phyloP scores from a whole-genome alignment of 495 filamentous ascomycete species.

The Penicillium subrubescens region DNA sequence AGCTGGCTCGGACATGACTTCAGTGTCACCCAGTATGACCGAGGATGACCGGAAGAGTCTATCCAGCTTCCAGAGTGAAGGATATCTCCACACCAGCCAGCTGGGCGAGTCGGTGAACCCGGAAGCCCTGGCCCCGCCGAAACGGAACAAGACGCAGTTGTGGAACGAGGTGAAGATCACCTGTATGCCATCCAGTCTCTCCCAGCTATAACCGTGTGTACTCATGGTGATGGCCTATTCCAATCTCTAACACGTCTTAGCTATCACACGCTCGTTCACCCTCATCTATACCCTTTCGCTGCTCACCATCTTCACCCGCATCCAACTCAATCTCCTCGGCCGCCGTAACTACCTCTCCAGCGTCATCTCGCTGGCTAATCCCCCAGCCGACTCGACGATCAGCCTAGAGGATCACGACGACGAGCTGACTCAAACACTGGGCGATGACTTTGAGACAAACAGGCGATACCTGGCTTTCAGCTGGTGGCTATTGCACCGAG shows the following conservation, averaged over 20 bases:
- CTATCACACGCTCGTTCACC: conserved; percentile 87
- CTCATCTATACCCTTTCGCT: conserved; percentile 89
- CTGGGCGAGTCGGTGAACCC: conserved; percentile 53
- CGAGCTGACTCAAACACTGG: conserved; percentile 75
- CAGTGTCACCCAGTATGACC: conserved; percentile 72
- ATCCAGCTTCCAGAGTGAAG: conserved; percentile 74
- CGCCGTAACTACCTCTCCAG: conserved; percentile 92
- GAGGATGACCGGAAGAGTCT: conserved; percentile 83
- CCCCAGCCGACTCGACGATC: conserved; percentile 64
- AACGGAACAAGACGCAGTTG: conserved; percentile 85
- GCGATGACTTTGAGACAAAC: conserved; percentile 92
- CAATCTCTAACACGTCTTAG: conserved; percentile 43
- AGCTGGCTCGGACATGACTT: conserved; percentile 63
- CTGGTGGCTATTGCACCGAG: conserved; percentile 95
- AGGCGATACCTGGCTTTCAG: conserved; percentile 91
- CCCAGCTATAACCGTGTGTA: background rate
- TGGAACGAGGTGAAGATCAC: conserved; percentile 98
- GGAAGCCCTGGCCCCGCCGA: conserved; percentile 48
- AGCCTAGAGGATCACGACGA: conserved; percentile 88
- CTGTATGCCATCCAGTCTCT: conserved; percentile 60
- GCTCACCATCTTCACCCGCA: conserved; percentile 87
- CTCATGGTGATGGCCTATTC: background rate
- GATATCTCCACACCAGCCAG: conserved; percentile 79
- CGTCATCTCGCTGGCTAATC: conserved; percentile 84
- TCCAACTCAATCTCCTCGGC: conserved; percentile 96